Evolutionary conservation across 331 rosid genomes (phyloP).

Genomic region (Rosa hybrid): DNA sequence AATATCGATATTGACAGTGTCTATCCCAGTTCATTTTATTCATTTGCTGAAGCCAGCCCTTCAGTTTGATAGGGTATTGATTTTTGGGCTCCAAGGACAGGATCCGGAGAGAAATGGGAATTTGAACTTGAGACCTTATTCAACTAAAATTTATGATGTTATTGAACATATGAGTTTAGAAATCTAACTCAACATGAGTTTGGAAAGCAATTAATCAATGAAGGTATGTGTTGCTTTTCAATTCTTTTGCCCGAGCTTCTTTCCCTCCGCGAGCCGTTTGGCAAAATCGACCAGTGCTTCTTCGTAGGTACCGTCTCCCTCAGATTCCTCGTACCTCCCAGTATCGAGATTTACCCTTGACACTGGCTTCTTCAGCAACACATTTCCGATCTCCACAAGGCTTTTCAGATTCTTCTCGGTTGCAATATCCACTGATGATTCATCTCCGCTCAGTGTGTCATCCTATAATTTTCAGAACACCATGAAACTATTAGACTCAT

Average conservation of each 20-base stretch:
- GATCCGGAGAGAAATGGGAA: background rate
- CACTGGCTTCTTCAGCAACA: constrained; percentile 35
- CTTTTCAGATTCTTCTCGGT: constrained; percentile 31
- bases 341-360: constrained; percentile 39
- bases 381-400: constrained; percentile 36
- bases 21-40: background rate
- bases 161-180: background rate
- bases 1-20: no score
- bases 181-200: background rate
- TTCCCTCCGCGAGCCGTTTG: constrained; percentile 23
- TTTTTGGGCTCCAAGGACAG: background rate
- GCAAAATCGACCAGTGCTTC: constrained; percentile 34
- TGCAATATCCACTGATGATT: constrained; percentile 28
- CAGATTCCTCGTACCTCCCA: constrained; percentile 13
- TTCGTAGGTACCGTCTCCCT: constrained; percentile 35
- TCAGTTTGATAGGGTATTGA: background rate
- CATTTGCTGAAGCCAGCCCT: background rate
- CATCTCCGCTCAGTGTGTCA: constrained; percentile 1
- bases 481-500: background rate
- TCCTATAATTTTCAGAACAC: constrained; percentile 16
- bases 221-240: background rate
- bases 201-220: background rate
- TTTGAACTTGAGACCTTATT: background rate
- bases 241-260: constrained; percentile 10
- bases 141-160: background rate